Base-by-base conservation (phyloP, 2,329 filamentous ascomycete species). In the Aspergillus fischeri region DNA sequence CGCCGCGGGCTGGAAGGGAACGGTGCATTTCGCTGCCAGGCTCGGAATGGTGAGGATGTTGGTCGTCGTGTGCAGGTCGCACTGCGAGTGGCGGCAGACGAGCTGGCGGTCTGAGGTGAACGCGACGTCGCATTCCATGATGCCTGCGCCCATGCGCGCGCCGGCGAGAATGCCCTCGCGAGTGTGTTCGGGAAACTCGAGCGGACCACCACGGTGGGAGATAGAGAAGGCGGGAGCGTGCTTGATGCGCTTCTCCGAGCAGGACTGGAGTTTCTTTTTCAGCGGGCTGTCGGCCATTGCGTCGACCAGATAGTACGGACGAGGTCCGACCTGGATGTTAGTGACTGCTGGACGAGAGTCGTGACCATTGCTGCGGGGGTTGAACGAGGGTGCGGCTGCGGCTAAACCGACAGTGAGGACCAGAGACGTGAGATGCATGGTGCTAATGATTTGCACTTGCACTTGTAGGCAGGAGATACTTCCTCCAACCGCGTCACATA, bases 1-100 rank as follows among this genome's bases (percentile, higher is more conserved):
- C 3, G 58, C 52, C 4, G 62, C 62, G 14, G 62, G 60, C 52
- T 55, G 25, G 58, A 64, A 64, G 14, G 62, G 62, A 1, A 38
- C 51, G 20, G 55, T 61, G 55, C 62, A 64, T 32, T 64, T 64
- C 8, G 58, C 60, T 1, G 62, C 62, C 9, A 64, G 56, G 42
- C 61, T 57, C 20, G 62, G 61, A 42, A 59, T 60, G 45, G 58
- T 53, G 10, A 64, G 58, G 55, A 64, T 64, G 54, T 64, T 56
- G 55, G 62, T 64, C 28, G 62, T 64, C 1, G 60, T 63, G 55
- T 64, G 62, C 28, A 64, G 54, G 48, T 64, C 62, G 47, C 62
- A 64, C 47, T 64, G 62, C n/a, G 60, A 64, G 49, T 64, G 62
- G 8, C 62, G 60, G 41, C 62, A 64, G 24, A 64, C 62, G 11